Conservation (phyloP, 1,139 yeast species). For the Arxiozyma slooffiae region DNA sequence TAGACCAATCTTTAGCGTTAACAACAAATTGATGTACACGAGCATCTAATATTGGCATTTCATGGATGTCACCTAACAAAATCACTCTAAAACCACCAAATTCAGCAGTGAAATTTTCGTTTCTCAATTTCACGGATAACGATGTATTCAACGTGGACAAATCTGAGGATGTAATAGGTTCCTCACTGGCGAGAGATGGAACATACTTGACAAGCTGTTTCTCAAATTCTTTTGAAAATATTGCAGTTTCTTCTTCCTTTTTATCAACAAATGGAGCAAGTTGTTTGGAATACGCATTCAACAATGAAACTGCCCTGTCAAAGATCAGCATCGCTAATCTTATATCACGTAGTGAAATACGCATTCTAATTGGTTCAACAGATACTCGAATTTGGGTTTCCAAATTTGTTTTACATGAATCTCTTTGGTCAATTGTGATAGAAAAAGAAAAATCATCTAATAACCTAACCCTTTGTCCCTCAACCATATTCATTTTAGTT, state of each 20-base stretch:
- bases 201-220: constrained; percentile 52
- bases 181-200: constrained; percentile 41
- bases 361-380: constrained; percentile 68
- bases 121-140: constrained; percentile 40
- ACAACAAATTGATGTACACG: constrained; percentile 64
- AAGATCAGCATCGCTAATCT: constrained; percentile 66
- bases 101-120: constrained; percentile 62
- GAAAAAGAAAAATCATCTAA: constrained; percentile 84
- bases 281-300: constrained; percentile 13
- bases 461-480: constrained; percentile 54
- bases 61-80: constrained; percentile 87
- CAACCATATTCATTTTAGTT: constrained; percentile 60
- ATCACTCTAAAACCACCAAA: constrained; percentile 81
- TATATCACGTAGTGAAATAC: constrained; percentile 82
- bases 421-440: constrained; percentile 61
- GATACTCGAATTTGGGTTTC: constrained; percentile 60
- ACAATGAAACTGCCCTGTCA: constrained; percentile 56
- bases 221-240: constrained; percentile 55
- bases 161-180: not conserved
- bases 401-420: constrained; percentile 47
- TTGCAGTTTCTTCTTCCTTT: constrained; percentile 7
- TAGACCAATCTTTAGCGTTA: constrained; percentile 79
- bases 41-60: constrained; percentile 81
- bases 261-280: constrained; percentile 11
- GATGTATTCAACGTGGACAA: not conserved